phyloP scores from a whole-genome alignment of 2,329 filamentous ascomycete genomes.

The Colletotrichum cereale region DNA sequence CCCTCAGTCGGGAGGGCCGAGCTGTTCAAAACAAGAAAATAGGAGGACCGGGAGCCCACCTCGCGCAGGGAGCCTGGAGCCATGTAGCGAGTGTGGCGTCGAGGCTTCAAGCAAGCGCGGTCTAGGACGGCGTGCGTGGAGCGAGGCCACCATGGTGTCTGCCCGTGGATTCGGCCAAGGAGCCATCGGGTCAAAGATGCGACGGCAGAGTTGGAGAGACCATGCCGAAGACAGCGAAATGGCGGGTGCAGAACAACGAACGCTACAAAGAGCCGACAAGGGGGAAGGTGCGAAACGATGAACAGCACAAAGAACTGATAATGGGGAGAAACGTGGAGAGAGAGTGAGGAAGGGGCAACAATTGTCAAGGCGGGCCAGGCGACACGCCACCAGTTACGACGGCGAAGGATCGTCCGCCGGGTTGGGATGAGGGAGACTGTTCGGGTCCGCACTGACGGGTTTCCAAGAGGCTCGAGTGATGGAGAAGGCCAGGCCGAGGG shows the following conservation, averaged over 20 bases:
- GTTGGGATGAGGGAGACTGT: constrained; percentile 5
- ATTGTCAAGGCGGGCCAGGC: constrained; percentile 27
- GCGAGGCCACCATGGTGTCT: constrained; percentile 8
- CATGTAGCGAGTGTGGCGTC: constrained; percentile 18
- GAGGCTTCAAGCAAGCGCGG: constrained; percentile 13
- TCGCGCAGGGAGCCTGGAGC: constrained; percentile 3
- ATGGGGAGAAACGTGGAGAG: neutral
- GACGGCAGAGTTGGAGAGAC: constrained; percentile 3
- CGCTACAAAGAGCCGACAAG: neutral
- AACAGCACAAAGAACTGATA: constrained; percentile 12
- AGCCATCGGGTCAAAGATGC: constrained; percentile 3
- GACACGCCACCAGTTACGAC: constrained; percentile 25
- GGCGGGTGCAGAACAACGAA: neutral
- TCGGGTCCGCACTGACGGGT: constrained; percentile 27
- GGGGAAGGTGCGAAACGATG: too few relatives aligned
- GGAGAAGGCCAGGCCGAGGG: constrained; percentile 13
- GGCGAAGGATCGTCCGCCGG: constrained; percentile 13
- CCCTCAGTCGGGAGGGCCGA: constrained; percentile 19
- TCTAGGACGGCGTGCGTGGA: neutral
- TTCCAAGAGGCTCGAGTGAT: constrained; percentile 31
- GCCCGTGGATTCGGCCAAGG: constrained; percentile 3
- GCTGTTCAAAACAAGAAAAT: constrained; percentile 23
- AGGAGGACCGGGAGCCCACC: constrained; percentile 24
- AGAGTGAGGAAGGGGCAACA: constrained; percentile 5
- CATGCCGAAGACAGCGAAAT: constrained; percentile 33